Base-by-base conservation (phyloP, 2,329 filamentous ascomycete genomes). In the Diplodia scrobiculata region DNA sequence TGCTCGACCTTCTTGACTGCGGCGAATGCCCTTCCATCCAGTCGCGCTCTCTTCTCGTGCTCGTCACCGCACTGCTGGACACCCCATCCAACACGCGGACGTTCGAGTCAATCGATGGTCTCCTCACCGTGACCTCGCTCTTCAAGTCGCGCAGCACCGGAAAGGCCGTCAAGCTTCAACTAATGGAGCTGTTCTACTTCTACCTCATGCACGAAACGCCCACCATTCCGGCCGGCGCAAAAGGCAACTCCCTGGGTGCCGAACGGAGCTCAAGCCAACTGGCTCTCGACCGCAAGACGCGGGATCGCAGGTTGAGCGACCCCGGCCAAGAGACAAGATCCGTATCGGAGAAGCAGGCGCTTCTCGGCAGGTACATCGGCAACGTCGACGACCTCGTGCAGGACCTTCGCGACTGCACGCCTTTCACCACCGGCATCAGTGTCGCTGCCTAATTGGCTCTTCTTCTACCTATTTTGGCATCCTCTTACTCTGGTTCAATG, bases 161-260 rank as follows among this genome's bases (percentile, higher is more conserved):
- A 27, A 88, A 92, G 68, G 91, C 94, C 72, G 93, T 98, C 70
- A 97, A 97, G 81, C 86, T 97, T 74, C 95, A 96, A 78, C 87
- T 96, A n/a, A 89, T 97, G 71, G 95, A 98, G 78, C 98, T 98
- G 75, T 81, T 99, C 62, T 98, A 98, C 82, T 98, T 98, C 79
- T 99, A 98, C 78, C 88, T 99, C 71, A 97, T 98, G 89, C 93
- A 94, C 60, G 95, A 99, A 79, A 87, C 86, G 0, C 88, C 82
- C 1, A 64, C 60, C 47, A 52, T 52, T 5, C 50, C 36, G 5
- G 41, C 47, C 14, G 36, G 58, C 45, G 69, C 71, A 41, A 67
- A 71, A 53, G 73, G 73, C 54, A 45, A 59, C 3, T 38, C 47
- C 14, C 72, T 71, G 21, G 63, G 75, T 66, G 76, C 77, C 13